Base-by-base conservation (phyloP, 192 early-diverging fungal genomes). In the Gryganskiella cystojenkinii region DNA sequence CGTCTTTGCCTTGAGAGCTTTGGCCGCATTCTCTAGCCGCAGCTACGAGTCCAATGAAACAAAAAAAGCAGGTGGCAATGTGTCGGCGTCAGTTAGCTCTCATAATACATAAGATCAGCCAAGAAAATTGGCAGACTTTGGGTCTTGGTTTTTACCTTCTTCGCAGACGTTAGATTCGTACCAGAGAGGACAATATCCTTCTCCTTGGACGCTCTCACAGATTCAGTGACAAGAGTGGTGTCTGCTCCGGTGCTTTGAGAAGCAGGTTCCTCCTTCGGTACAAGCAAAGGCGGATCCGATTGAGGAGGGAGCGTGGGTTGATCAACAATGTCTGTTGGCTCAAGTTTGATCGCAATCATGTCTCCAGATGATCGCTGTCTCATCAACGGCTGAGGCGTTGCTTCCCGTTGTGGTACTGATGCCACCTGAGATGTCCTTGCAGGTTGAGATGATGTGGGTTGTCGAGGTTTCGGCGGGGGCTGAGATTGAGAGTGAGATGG, bases 1-100 rank as follows among this genome's bases (percentile, higher is more conserved):
- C 5, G 34, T 15, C 24, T 50, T 64, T 35, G 49, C 37, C 31
- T 60, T 63, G 28, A 78, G 56, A 7, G 47, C 14, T 25, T 60
- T 78, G 7, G 61, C 37, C 1, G 31, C 52, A 33, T 17, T 52
- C 24, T 78, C 74, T 49, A 78, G 34, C 31, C 52, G 61, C 27
- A 52, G 30, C 74, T 78, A 46, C n/a, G n/a, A n/a, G n/a, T n/a
- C n/a, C n/a, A n/a, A n/a, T n/a, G n/a, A n/a, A n/a, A n/a, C 25
- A 11, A 40, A 24, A 0, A 3, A 59, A 30, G 55, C 10, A 4
- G 3, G 43, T 22, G 22, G 20, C 17, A 27, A 19, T 44, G 24
- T n/a, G 20, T 56, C 31, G 24, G 19, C 24, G n/a, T 37, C 55
- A 19, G 1, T 7, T 10, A n/a, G 28, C 13, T 31, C 0, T 40